Evolutionary conservation across 2,329 filamentous ascomycete species (phyloP).

Genomic region (Diplodia mutila): DNA sequence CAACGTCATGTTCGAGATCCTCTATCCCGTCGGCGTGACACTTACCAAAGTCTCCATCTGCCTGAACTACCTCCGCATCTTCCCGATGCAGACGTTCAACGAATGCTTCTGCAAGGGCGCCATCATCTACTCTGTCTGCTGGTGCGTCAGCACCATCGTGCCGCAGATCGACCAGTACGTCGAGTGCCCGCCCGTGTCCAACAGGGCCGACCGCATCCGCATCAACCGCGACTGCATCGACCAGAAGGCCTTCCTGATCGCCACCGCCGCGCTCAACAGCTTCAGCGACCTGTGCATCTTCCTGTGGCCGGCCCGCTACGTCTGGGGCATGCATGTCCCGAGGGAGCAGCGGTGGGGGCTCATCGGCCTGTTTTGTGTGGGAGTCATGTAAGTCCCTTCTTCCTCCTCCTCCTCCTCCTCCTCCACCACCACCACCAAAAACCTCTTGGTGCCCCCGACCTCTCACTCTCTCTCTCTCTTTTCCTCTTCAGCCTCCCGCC

Average conservation of each 20-base stretch:
- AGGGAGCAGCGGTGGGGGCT: conserved; percentile 36
- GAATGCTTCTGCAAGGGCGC: conserved; percentile 36
- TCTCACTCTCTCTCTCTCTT: background rate
- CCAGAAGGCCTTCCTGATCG: conserved; percentile 32
- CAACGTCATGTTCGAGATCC: conserved; percentile 50
- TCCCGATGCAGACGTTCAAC: conserved; percentile 32
- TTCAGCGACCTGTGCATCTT: conserved; percentile 41
- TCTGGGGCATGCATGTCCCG: conserved; percentile 35
- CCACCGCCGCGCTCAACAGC: conserved; percentile 38
- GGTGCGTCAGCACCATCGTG: conserved; percentile 34
- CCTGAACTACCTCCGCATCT: conserved; percentile 37
- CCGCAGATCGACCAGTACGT: conserved; percentile 33
- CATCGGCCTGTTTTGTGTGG: conserved; percentile 37
- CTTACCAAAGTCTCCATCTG: conserved; percentile 37
- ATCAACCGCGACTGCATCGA: conserved; percentile 35
- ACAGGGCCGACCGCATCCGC: background rate
- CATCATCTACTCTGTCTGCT: conserved; percentile 33
- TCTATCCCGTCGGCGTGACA: conserved; percentile 13
- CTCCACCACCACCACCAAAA: no score
- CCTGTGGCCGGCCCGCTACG: conserved; percentile 38
- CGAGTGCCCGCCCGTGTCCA: conserved; percentile 4
- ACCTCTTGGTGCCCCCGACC: no score
- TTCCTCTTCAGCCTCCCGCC: background rate
- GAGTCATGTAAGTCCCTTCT: conserved; percentile 40
- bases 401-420: no score